Percentiles rank a stretch among this genome's conserved stretches.
Evolutionary conservation across 179 eudicot genomes (phyloP).

Genomic region (Camellia oleifera): DNA sequence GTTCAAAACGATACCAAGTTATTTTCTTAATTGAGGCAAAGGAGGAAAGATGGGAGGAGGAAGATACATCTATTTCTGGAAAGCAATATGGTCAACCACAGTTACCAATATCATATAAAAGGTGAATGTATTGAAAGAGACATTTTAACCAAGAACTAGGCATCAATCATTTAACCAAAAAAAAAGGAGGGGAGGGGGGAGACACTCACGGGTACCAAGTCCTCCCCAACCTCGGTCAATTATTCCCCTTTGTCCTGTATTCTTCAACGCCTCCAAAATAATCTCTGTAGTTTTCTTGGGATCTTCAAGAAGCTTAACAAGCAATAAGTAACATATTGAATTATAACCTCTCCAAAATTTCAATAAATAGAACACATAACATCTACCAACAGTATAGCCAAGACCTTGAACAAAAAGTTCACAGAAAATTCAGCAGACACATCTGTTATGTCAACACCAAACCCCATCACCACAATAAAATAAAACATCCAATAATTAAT

Average conservation of each 20-base stretch:
- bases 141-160: background rate
- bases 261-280: slow-evolving; percentile 76
- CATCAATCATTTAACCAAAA: background rate
- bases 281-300: slow-evolving; percentile 63
- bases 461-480: too few species aligned
- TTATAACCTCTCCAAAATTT: background rate
- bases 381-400: background rate
- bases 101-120: too few species aligned
- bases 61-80: too few species aligned
- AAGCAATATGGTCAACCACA: too few species aligned
- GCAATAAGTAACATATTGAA: slow-evolving; percentile 3
- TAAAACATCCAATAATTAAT: too few species aligned
- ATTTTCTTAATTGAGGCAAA: too few species aligned
- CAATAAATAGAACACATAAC: background rate
- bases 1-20: too few species aligned
- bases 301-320: slow-evolving; percentile 71
- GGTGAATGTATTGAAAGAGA: too few species aligned
- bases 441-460: too few species aligned
- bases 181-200: background rate
- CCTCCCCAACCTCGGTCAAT: slow-evolving; percentile 96
- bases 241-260: slow-evolving; percentile 91
- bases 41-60: too few species aligned
- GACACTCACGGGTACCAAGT: slow-evolving; percentile 79
- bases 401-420: background rate
- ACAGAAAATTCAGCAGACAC: background rate